These are phyloP conservation scores for Fragilaria radians DNA, from an alignment of 108 stramenopile genomes.

Conservation along the genomic window DNA sequence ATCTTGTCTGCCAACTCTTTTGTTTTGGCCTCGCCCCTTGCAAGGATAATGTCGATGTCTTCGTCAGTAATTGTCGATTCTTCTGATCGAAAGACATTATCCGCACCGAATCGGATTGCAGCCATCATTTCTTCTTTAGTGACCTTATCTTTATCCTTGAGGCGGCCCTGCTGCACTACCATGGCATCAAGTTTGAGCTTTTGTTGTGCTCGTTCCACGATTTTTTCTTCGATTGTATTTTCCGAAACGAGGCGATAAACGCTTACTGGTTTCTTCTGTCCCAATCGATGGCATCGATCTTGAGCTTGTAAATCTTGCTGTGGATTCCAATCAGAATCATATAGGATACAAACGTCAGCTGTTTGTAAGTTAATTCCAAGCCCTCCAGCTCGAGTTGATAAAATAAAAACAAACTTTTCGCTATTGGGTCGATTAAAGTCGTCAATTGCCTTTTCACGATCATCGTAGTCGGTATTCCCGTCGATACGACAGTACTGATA, in stretches of 20 bases:
- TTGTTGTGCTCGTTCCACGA: constrained; percentile 98
- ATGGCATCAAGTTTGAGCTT: constrained; percentile 99
- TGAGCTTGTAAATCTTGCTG: constrained; percentile 98
- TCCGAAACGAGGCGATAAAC: constrained; percentile 98
- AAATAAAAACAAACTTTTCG: constrained; percentile 85
- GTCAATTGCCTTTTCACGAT: constrained; percentile 87
- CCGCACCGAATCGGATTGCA: constrained; percentile 95
- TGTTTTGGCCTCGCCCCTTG: constrained; percentile 86
- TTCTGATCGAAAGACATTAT: constrained; percentile 89
- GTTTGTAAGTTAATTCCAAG: constrained; percentile 92
- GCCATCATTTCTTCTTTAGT: constrained; percentile 86
- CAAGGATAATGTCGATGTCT: constrained; percentile 95
- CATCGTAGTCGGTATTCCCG: constrained; percentile 94
- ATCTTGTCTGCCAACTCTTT: constrained; percentile 86
- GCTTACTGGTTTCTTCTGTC: constrained; percentile 94
- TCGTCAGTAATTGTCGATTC: constrained; percentile 90
- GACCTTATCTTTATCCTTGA: constrained; percentile 87
- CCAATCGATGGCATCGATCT: constrained; percentile 96
- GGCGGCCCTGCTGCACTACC: constrained; percentile 95
- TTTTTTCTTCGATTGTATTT: constrained; percentile 98
- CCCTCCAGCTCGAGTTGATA: constrained; percentile 92
- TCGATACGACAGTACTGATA: constrained; percentile 97
- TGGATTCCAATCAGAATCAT: constrained; percentile 97
- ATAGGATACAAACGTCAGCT: constrained; percentile 87
- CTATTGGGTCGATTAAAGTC: constrained; percentile 87